Evolutionary conservation across 345 rosid genomes (phyloP).

Genomic region (Pistacia integerrima): DNA sequence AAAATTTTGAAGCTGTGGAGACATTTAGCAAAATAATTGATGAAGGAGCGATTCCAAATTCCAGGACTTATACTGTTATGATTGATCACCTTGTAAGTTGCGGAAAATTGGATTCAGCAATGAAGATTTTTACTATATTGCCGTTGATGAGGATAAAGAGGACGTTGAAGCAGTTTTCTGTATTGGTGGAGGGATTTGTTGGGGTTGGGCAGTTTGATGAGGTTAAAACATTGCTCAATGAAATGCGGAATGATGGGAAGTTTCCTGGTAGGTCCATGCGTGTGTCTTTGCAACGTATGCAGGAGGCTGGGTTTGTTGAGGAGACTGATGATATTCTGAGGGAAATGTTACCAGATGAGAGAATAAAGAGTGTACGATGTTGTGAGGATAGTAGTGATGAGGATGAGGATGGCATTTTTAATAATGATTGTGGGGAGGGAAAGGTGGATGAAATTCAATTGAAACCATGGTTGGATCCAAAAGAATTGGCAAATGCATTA

Average conservation of each 20-base stretch:
- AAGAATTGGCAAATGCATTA: constrained; percentile 78
- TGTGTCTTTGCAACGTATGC: constrained; percentile 53
- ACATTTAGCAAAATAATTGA: constrained; percentile 53
- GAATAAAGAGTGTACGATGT: constrained; percentile 53
- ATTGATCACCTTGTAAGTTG: constrained; percentile 66
- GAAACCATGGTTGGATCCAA: constrained; percentile 90
- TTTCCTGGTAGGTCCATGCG: constrained; percentile 61
- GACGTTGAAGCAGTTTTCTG: constrained; percentile 64
- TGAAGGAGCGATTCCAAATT: constrained; percentile 79
- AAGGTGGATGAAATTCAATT: constrained; percentile 39
- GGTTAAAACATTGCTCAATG: constrained; percentile 57
- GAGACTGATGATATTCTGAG: constrained; percentile 55
- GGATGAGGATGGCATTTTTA: constrained; percentile 31
- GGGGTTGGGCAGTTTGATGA: constrained; percentile 48
- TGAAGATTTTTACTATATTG: constrained; percentile 57
- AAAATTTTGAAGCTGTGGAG: constrained; percentile 51
- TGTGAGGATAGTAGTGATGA: constrained; percentile 37
- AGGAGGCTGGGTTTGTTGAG: constrained; percentile 55
- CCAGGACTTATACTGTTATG: constrained; percentile 78
- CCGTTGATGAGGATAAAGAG: constrained; percentile 82
- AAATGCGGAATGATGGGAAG: constrained; percentile 71
- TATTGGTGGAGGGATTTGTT: constrained; percentile 57
- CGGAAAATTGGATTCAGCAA: constrained; percentile 63
- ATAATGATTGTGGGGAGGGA: constrained; percentile 22
- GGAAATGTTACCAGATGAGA: constrained; percentile 70